Conservation (phyloP, 805 yeast genomes). For the Allodekkera sacchari region DNA sequence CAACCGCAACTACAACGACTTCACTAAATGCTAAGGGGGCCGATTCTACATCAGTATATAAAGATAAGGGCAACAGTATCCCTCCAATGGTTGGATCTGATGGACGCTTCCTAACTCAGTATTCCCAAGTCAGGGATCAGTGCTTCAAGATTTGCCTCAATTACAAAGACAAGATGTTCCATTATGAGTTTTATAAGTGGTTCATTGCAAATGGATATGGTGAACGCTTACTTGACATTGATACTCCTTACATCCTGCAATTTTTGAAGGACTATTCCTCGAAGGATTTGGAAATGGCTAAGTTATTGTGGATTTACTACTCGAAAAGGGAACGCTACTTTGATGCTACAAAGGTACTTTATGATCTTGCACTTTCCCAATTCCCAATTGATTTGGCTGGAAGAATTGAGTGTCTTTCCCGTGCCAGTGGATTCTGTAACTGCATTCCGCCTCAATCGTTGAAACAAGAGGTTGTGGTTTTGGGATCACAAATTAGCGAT, state of each 20-base stretch:
- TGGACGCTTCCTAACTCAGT: slow-evolving; percentile 36
- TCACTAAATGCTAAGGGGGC: slow-evolving; percentile 2
- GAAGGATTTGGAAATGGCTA: slow-evolving; percentile 64
- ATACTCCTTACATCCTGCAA: slow-evolving; percentile 71
- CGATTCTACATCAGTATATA: slow-evolving; percentile 1
- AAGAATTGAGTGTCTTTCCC: slow-evolving; percentile 79
- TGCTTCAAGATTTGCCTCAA: slow-evolving; percentile 69
- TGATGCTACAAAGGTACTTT: slow-evolving; percentile 78
- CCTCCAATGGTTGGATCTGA: slow-evolving; percentile 21
- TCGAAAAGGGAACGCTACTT: slow-evolving; percentile 73
- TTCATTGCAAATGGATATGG: slow-evolving; percentile 69
- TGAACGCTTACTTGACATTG: slow-evolving; percentile 68
- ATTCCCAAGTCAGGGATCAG: slow-evolving; percentile 54
- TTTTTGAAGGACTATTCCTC: slow-evolving; percentile 64
- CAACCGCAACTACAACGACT: slow-evolving; percentile 8
- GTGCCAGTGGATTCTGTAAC: slow-evolving; percentile 90
- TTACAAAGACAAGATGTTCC: slow-evolving; percentile 78
- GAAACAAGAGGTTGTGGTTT: slow-evolving; percentile 66
- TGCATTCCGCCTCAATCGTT: slow-evolving; percentile 71
- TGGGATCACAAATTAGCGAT: slow-evolving; percentile 65
- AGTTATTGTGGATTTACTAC: slow-evolving; percentile 80
- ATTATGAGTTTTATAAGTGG: slow-evolving; percentile 90
- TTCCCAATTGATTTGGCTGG: slow-evolving; percentile 60
- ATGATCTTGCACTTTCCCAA: slow-evolving; percentile 64
- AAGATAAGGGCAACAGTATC: slow-evolving; percentile 3